Conservation (phyloP, 169 alveolate species). For the Eimeria acervulina region DNA sequence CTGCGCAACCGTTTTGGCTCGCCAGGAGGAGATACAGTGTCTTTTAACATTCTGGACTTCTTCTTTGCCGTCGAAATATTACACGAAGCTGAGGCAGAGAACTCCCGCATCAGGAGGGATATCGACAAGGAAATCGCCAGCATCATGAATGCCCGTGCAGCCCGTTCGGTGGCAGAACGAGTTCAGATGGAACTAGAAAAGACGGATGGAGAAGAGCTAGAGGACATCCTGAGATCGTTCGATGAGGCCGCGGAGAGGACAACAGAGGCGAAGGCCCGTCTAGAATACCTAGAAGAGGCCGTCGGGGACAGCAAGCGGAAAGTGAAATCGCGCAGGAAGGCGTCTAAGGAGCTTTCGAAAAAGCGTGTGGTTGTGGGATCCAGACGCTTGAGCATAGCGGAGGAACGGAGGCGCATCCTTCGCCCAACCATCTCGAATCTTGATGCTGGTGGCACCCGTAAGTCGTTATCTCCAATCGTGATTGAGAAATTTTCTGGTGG, state of each 20-base stretch:
- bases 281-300: slow-evolving; percentile 49
- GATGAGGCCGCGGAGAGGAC: slow-evolving; percentile 32
- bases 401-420: slow-evolving; percentile 55
- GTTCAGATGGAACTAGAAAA: slow-evolving; percentile 69
- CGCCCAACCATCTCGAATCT: slow-evolving; percentile 53
- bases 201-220: slow-evolving; percentile 28
- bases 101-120: slow-evolving; percentile 48
- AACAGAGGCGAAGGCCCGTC: slow-evolving; percentile 39
- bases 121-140: slow-evolving; percentile 62
- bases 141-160: slow-evolving; percentile 76
- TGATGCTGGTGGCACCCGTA: slow-evolving; percentile 34
- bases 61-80: slow-evolving; percentile 81
- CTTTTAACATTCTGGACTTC: slow-evolving; percentile 76
- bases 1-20: slow-evolving; percentile 68
- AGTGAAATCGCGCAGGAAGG: slow-evolving; percentile 52
- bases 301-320: slow-evolving; percentile 22
- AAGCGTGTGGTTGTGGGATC: background rate
- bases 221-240: slow-evolving; percentile 37
- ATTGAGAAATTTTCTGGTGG: background rate
- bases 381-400: background rate
- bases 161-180: slow-evolving; percentile 77
- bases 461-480: background rate
- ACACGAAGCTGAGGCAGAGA: slow-evolving; percentile 79
- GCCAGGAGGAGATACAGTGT: slow-evolving; percentile 8
- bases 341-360: background rate